Percentiles rank a stretch among this genome's conserved stretches.
Conservation (phyloP, 805 yeast genomes). For the Sungouiella blattae region DNA sequence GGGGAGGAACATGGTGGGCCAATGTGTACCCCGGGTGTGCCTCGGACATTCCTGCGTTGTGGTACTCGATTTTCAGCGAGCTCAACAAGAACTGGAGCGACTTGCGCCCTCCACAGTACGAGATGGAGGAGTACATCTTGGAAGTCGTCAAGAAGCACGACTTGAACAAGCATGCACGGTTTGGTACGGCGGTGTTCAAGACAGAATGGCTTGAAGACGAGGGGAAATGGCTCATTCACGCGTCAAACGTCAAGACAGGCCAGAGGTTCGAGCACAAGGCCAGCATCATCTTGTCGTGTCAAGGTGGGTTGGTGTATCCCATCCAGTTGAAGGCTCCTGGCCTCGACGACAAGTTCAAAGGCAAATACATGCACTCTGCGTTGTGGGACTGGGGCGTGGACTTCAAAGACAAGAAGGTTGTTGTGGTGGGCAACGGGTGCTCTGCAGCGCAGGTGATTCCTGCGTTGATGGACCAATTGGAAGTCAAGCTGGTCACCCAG, state of each 20-base stretch:
- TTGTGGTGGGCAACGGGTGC: slow-evolving; percentile 42
- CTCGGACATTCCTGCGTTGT: slow-evolving; percentile 41
- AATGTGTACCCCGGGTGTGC: slow-evolving; percentile 45
- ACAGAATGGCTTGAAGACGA: slow-evolving; percentile 21
- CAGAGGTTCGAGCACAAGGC: slow-evolving; percentile 28
- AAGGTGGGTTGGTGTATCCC: slow-evolving; percentile 39
- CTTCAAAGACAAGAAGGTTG: slow-evolving; percentile 32
- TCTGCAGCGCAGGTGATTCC: slow-evolving; percentile 42
- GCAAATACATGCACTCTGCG: slow-evolving; percentile 40
- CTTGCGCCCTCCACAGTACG: slow-evolving; percentile 40
- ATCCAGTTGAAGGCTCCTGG: slow-evolving; percentile 28
- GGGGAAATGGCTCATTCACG: slow-evolving; percentile 28
- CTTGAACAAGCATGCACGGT: slow-evolving; percentile 20
- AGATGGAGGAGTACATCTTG: slow-evolving; percentile 39
- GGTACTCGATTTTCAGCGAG: slow-evolving; percentile 35
- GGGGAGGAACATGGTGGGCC: slow-evolving; percentile 46
- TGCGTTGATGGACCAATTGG: slow-evolving; percentile 26
- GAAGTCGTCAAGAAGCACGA: slow-evolving; percentile 27
- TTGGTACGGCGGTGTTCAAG: slow-evolving; percentile 20
- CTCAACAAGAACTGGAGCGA: slow-evolving; percentile 35
- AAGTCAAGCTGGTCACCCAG: slow-evolving; percentile 27
- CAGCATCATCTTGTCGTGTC: slow-evolving; percentile 22
- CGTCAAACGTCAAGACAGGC: slow-evolving; percentile 26
- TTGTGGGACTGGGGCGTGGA: slow-evolving; percentile 33
- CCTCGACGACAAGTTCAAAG: slow-evolving; percentile 31